phyloP scores from a whole-genome alignment of 2,329 filamentous ascomycete genomes.

The Ascochyta rabiei region DNA sequence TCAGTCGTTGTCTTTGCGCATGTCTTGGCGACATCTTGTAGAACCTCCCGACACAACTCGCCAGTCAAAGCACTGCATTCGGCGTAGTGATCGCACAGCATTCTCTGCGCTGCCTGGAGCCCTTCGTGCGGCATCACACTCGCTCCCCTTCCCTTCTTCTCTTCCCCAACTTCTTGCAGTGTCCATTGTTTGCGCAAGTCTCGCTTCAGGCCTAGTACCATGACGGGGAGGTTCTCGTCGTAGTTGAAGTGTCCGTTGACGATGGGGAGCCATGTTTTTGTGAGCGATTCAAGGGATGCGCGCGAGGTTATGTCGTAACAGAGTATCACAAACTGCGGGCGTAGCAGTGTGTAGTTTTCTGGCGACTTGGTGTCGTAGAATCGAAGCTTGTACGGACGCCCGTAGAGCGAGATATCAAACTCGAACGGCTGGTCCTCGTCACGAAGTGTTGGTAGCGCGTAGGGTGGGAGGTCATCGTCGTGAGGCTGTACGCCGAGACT shows the following conservation, averaged over 20 bases:
- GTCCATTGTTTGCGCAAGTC: conserved; percentile 58
- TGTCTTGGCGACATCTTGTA: conserved; percentile 65
- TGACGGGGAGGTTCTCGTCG: conserved; percentile 60
- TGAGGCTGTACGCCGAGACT: conserved; percentile 39
- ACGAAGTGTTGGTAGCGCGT: conserved; percentile 53
- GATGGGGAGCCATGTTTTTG: conserved; percentile 51
- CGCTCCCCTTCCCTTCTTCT: conserved; percentile 44
- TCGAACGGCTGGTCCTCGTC: conserved; percentile 64
- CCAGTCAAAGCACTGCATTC: conserved; percentile 68
- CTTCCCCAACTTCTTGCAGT: conserved; percentile 44
- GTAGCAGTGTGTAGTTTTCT: conserved; percentile 62
- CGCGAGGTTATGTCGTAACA: conserved; percentile 65
- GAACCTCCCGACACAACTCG: conserved; percentile 63
- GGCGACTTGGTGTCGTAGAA: conserved; percentile 64
- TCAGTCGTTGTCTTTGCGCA: conserved; percentile 64
- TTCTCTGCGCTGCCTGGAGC: conserved; percentile 60
- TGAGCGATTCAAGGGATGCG: conserved; percentile 56
- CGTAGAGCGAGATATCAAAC: conserved; percentile 64
- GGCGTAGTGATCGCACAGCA: conserved; percentile 66
- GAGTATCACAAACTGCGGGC: conserved; percentile 62
- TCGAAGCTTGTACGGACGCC: conserved; percentile 60
- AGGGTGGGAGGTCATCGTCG: conserved; percentile 39
- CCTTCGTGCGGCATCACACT: conserved; percentile 60
- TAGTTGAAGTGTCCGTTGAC: conserved; percentile 60
- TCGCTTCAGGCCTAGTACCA: conserved; percentile 65